Evolutionary conservation across 2,329 filamentous ascomycete genomes (phyloP).

Genomic region (Verticillium zaregamsianum): DNA sequence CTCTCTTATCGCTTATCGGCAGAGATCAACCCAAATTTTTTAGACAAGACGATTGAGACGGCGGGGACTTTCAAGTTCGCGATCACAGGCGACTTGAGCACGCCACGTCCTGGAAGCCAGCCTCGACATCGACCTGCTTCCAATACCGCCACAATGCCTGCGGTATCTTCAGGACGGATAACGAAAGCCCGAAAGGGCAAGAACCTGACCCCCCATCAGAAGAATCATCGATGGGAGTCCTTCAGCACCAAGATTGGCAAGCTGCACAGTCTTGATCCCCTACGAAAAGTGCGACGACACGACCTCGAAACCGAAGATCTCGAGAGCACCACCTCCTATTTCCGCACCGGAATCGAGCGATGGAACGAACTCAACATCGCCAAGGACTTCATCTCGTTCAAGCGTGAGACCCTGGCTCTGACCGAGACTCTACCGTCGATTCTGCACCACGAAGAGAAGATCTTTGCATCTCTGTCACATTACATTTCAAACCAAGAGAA

Average conservation of each 20-base stretch:
- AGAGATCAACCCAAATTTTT: slow-evolving; percentile 15
- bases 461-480: slow-evolving; percentile 71
- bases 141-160: slow-evolving; percentile 49
- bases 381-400: slow-evolving; percentile 73
- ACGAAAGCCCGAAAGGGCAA: slow-evolving; percentile 67
- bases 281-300: slow-evolving; percentile 83
- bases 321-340: slow-evolving; percentile 77
- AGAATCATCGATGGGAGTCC: slow-evolving; percentile 85
- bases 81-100: not conserved
- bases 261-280: slow-evolving; percentile 83
- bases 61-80: slow-evolving; percentile 13
- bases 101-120: not conserved
- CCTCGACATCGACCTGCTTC: not conserved
- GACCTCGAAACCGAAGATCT: slow-evolving; percentile 76
- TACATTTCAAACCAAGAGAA: slow-evolving; percentile 76
- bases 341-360: slow-evolving; percentile 75
- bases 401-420: slow-evolving; percentile 67
- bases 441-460: slow-evolving; percentile 81
- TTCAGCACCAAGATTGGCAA: slow-evolving; percentile 88
- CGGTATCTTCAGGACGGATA: slow-evolving; percentile 62
- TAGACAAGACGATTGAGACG: slow-evolving; percentile 5
- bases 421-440: slow-evolving; percentile 91
- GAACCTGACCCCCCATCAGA: slow-evolving; percentile 67
- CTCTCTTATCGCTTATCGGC: slow-evolving; percentile 14
- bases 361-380: slow-evolving; percentile 93